A percentile compares a stretch with the other conserved stretches of the same genome.
Evolutionary conservation across 2,329 filamentous ascomycete species (phyloP).

Genomic region (Sporothrix dimorphospora): DNA sequence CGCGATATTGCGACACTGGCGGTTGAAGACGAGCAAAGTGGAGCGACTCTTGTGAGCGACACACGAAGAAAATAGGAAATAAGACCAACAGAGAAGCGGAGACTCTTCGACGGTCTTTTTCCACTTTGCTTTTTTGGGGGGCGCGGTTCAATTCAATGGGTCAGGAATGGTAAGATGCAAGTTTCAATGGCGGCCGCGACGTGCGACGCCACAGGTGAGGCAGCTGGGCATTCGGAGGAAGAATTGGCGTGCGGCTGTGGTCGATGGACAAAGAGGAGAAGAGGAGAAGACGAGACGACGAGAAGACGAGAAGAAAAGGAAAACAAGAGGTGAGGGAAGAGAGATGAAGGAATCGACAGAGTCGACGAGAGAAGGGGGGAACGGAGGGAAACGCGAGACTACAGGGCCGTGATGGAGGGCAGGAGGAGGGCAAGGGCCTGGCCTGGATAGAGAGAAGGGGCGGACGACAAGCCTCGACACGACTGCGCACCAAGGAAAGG

Average conservation of each 20-base stretch:
- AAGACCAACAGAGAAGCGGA: not conserved
- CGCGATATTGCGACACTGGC: conserved; percentile 10
- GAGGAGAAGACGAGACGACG: not conserved
- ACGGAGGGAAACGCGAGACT: not conserved
- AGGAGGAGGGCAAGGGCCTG: not conserved
- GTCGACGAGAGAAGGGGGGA: not conserved
- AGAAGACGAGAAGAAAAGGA: not conserved
- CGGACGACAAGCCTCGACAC: not conserved
- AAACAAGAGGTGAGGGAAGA: not conserved
- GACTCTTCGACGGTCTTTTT: not conserved
- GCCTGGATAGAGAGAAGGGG: not conserved
- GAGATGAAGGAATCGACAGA: not conserved
- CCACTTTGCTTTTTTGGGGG: conserved; percentile 6
- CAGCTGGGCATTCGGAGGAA: conserved; percentile 13
- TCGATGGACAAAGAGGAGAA: not conserved
- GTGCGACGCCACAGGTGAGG: conserved; percentile 16
- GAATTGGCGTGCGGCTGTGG: conserved; percentile 1
- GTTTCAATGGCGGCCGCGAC: conserved; percentile 15
- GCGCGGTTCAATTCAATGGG: not conserved
- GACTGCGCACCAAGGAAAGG: not conserved
- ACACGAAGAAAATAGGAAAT: not conserved
- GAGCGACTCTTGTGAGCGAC: not conserved
- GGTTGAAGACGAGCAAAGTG: not conserved
- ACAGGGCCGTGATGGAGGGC: conserved; percentile 1
- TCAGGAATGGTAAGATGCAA: not conserved